Evolutionary conservation across 805 yeast species (phyloP), one percentile per base, ranked within the genome.

Genomic region (Candida bentonensis): DNA sequence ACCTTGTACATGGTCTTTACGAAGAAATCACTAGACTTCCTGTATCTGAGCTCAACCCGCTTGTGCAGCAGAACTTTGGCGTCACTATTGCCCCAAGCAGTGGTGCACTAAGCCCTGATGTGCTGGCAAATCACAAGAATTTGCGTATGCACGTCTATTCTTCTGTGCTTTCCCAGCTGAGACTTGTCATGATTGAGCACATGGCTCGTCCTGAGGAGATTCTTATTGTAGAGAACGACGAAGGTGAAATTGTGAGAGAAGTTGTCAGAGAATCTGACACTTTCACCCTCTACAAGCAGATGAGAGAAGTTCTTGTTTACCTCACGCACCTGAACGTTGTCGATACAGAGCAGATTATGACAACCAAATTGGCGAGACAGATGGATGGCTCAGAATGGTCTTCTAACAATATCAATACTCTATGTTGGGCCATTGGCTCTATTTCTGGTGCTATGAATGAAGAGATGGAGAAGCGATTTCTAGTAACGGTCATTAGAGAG

Each of bases 181-280:
- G 99, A 64, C 69, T 82, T 48, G 95, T 94, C n/a, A 81, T 92
- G 59, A 92, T 92, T 56, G 97, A 88, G 64, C 83, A 83, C 56
- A 92, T 92, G 98, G 98, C 85, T 1, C 79, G 95, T 62, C 99
- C 99, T 2, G 98, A 92, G 64, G 99, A 92, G 66, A 98, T 92
- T 45, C 72, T 92, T 46, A 77, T 92, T 66, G 96, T 88, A 42
- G 97, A 92, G 64, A 89, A 89, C 61, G 99, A 92, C 64, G 99
- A 92, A 66, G 98, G 98, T 54, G 98, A 92, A 67, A 89, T 92
- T 62, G 98, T 92, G 40, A 78, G 99, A 58, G 97, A 89, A 59
- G 88, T 89, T 51, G 96, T 89, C 46, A 86, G 85, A 59, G 99
- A 92, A 64, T 82, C 92, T 60, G 99, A 92, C 61, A 92, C 99